phyloP scores from a whole-genome alignment of 139 green algal genomes.

The Chlorella vulgaris region DNA sequence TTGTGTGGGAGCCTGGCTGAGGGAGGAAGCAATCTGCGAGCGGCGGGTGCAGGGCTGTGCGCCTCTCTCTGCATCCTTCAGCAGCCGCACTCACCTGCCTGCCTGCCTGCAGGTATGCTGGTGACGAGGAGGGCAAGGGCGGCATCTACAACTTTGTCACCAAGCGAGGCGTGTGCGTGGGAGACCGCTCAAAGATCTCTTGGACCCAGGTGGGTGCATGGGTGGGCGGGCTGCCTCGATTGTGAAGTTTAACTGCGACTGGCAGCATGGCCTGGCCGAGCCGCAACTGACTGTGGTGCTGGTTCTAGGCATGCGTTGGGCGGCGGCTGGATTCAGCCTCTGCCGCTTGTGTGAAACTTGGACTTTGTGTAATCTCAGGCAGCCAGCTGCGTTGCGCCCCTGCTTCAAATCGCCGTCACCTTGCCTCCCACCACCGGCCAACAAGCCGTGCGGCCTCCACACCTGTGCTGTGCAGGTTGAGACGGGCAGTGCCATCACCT shows the following conservation, averaged over 20 bases:
- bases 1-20: no score
- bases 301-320: no score
- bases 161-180: slow-evolving; percentile 95
- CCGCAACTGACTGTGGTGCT: not conserved
- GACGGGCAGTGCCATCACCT: slow-evolving; percentile 98
- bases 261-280: no score
- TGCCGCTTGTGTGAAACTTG: no score
- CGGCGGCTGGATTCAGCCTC: no score
- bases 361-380: not conserved
- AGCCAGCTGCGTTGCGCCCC: no score
- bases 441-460: not conserved
- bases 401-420: not conserved
- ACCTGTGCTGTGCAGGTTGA: slow-evolving; percentile 80
- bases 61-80: no score
- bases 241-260: no score
- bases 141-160: slow-evolving; percentile 99
- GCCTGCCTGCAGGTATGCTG: slow-evolving; percentile 78
- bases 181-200: slow-evolving; percentile 94
- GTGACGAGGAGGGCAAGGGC: slow-evolving; percentile 86
- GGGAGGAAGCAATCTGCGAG: no score
- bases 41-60: no score
- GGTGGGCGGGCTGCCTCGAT: not conserved
- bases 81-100: not conserved
- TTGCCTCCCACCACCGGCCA: not conserved
- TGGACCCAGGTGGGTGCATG: slow-evolving; percentile 90